Evolutionary conservation across 371 early-diverging fungal species (phyloP).

Genomic region (Mortierella sp.): DNA sequence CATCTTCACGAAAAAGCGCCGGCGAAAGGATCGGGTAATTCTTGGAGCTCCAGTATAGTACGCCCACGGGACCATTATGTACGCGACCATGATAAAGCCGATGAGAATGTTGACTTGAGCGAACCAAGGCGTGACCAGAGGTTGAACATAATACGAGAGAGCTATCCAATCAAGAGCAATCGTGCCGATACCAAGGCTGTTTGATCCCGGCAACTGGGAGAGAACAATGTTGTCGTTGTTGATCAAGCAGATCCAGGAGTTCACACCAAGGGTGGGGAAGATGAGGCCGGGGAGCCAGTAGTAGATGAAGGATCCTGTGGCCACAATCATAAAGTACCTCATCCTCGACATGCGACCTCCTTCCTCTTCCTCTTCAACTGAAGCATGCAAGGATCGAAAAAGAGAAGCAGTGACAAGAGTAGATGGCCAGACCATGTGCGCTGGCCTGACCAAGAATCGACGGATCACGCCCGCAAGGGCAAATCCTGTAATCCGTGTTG

Average conservation of each 20-base stretch:
- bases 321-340: constrained; percentile 70
- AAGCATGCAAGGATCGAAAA: constrained; percentile 72
- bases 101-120: constrained; percentile 40
- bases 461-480: constrained; percentile 74
- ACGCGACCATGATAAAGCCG: constrained; percentile 33
- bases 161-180: constrained; percentile 44
- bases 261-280: constrained; percentile 58
- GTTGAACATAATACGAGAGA: constrained; percentile 11
- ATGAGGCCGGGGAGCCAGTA: constrained; percentile 65
- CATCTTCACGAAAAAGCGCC: constrained; percentile 12
- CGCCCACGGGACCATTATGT: constrained; percentile 34
- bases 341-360: constrained; percentile 58
- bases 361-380: constrained; percentile 48
- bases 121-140: constrained; percentile 36
- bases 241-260: constrained; percentile 71
- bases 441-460: constrained; percentile 65
- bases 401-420: constrained; percentile 77
- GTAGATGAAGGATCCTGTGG: constrained; percentile 57
- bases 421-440: constrained; percentile 87
- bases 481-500: constrained; percentile 72
- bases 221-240: constrained; percentile 65
- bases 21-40: constrained; percentile 25
- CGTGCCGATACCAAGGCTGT: constrained; percentile 31
- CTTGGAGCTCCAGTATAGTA: constrained; percentile 40
- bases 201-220: constrained; percentile 61